Base-by-base conservation (phyloP, 345 rosid genomes). In the Fremontodendron californicum region DNA sequence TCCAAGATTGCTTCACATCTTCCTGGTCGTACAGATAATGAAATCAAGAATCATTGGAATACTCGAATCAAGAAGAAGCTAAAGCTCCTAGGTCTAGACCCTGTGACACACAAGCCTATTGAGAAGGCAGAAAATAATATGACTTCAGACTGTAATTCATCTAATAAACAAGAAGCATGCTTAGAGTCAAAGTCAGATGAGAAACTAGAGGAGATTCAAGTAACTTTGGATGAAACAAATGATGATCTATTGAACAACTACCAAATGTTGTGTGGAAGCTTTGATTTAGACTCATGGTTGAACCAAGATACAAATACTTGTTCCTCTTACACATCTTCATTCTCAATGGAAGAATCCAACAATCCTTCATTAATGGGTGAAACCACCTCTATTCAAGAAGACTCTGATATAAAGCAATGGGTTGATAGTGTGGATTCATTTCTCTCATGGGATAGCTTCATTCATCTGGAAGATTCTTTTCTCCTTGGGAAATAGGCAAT, bases 31-130 rank as follows among this genome's bases (percentile, higher is more conserved):
- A 92, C 98, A 2, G 98, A 94, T 76, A 94, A 94, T 49, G 98
- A 94, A 78, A 92, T 94, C 64, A 94, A 94, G 80, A 94, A 94
- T 74, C 98, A 94, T 33, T 94, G 98, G 98, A 94, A 94, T 64
- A 92, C 97, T 2, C 80, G 88, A 73, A 91, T 94, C 81, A 94
- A 92, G 86, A 94, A 90, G 92, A 90, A 82, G 66, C 75, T 94
- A 55, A 91, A 81, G 87, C 84, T 71, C 23, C 88, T 85, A 27
- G 98, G 93, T 1, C 33, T 89, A 55, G 90, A 88, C 81, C 93
- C 94, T 7, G 74, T 77, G 31, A 88, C 85, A 18, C 97, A 92
- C 84, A 84, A 85, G 76, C 86, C 92, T 18, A 60, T 83, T 52
- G 71, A 66, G 15, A 58, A 78, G 9, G 55, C 67, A 29, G 75